Conservation (phyloP, 1,284 basidiomycete species). For the Phenoliferia sp. region DNA sequence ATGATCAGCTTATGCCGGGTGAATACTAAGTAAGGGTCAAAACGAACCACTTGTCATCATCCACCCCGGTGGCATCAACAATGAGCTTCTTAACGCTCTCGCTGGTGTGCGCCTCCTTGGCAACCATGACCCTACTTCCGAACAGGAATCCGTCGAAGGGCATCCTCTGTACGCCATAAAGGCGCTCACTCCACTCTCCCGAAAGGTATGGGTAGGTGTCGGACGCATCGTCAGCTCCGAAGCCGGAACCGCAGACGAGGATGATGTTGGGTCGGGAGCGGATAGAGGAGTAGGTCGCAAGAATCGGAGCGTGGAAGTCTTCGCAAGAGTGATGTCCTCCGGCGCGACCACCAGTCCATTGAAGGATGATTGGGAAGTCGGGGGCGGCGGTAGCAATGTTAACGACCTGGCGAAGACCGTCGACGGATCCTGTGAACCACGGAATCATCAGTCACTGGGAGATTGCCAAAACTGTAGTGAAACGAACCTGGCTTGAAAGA, state of each 20-base stretch:
- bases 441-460: not conserved
- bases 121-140: conserved; percentile 94
- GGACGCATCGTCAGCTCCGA: conserved; percentile 85
- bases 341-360: conserved; percentile 99
- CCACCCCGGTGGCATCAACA: conserved; percentile 86
- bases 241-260: conserved; percentile 93
- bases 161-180: conserved; percentile 89
- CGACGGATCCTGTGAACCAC: conserved; percentile 57
- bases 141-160: conserved; percentile 97
- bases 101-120: conserved; percentile 94
- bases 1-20: not conserved
- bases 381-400: conserved; percentile 93
- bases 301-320: conserved; percentile 95
- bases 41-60: conserved; percentile 68
- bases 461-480: not conserved
- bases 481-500: conserved; percentile 89
- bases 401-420: conserved; percentile 94
- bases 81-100: conserved; percentile 94
- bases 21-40: not conserved
- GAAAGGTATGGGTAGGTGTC: conserved; percentile 96
- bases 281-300: conserved; percentile 84
- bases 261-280: conserved; percentile 82
- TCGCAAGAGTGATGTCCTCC: conserved; percentile 98
- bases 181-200: conserved; percentile 84
- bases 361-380: conserved; percentile 94